phyloP scores from a whole-genome alignment of 2,329 filamentous ascomycete genomes.

The Stachybotrys elegans region DNA sequence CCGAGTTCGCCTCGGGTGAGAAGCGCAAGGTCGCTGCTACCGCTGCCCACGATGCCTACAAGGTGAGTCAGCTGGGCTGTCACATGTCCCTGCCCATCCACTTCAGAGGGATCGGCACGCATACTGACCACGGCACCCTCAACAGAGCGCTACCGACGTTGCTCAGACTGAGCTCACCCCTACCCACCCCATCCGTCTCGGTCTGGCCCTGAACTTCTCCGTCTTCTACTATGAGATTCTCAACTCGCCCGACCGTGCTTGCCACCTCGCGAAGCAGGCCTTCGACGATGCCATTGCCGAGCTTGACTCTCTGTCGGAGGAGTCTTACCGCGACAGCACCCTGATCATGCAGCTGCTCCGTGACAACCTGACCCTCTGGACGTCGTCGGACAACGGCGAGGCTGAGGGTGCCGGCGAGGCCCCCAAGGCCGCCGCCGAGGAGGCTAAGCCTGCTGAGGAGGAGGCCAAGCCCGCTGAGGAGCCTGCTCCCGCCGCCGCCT shows the following conservation, averaged over 20 bases:
- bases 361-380: conserved; percentile 97
- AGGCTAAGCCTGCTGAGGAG: conserved; percentile 37
- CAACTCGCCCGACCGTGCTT: conserved; percentile 95
- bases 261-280: conserved; percentile 98
- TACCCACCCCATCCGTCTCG: conserved; percentile 96
- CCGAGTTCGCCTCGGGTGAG: conserved; percentile 88
- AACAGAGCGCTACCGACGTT: conserved; percentile 90
- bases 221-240: conserved; percentile 99
- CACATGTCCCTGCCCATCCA: too few relatives aligned
- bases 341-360: conserved; percentile 98
- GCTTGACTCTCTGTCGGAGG: conserved; percentile 94
- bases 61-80: conserved; percentile 57
- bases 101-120: too few relatives aligned
- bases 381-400: conserved; percentile 84
- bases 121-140: conserved; percentile 14
- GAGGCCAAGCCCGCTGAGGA: conserved; percentile 40
- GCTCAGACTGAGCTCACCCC: conserved; percentile 96
- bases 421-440: conserved; percentile 56
- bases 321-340: conserved; percentile 97
- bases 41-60: conserved; percentile 91
- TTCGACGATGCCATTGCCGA: conserved; percentile 98
- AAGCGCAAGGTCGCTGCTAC: conserved; percentile 87
- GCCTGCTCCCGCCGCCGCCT: conserved; percentile 42
- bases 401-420: conserved; percentile 57
- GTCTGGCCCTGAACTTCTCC: conserved; percentile 97